Conservation (phyloP, 1,139 yeast genomes). For the Yamadazyma diddensiae region DNA sequence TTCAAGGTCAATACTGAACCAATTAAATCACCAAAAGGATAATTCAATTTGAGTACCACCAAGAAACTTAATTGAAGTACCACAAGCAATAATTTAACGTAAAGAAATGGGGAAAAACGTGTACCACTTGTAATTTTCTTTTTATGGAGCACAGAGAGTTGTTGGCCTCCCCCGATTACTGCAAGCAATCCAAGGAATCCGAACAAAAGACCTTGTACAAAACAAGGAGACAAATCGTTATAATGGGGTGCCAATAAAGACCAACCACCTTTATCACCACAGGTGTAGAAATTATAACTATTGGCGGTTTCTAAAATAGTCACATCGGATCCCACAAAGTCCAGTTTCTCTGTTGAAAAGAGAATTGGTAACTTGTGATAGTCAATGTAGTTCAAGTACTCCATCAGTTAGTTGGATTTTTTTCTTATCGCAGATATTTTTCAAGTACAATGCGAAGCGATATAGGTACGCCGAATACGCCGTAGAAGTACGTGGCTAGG, state of each 20-base stretch:
- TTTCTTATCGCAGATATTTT: conserved; percentile 1
- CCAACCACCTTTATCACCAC: conserved; percentile 57
- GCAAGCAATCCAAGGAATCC: conserved; percentile 51
- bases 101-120: conserved; percentile 41
- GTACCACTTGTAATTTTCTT: conserved; percentile 28
- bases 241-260: conserved; percentile 60
- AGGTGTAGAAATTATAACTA: conserved; percentile 6
- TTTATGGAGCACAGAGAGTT: conserved; percentile 35
- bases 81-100: conserved; percentile 41
- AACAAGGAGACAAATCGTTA: conserved; percentile 79
- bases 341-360: conserved; percentile 2
- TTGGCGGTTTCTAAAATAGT: not conserved
- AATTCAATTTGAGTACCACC: conserved; percentile 21
- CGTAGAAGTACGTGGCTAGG: no score
- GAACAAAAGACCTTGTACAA: conserved; percentile 67
- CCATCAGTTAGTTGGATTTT: conserved; percentile 14
- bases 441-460: not conserved
- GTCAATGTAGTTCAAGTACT: conserved; percentile 12
- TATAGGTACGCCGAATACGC: no score
- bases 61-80: conserved; percentile 38
- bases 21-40: conserved; percentile 37
- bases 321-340: not conserved
- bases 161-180: conserved; percentile 51
- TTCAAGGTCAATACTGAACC: conserved; percentile 40
- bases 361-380: conserved; percentile 14